These are phyloP conservation scores for Ceratobasidium sp. DNA, from an alignment of 1,284 basidiomycete species.

Conservation along the genomic window DNA sequence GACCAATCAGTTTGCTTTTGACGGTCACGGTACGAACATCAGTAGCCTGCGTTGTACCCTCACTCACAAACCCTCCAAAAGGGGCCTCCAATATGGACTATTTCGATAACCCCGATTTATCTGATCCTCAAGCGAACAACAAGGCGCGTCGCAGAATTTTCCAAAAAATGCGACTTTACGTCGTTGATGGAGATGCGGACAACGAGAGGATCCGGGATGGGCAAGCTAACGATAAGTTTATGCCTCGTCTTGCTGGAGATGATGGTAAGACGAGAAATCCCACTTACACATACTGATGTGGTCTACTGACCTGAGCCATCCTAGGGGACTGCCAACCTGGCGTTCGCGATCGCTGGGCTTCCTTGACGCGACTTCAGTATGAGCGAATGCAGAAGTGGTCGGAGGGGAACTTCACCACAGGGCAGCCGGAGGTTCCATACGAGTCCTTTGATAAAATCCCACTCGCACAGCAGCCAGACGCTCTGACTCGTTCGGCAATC, in stretches of 20 bases:
- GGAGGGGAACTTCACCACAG: slow-evolving; percentile 44
- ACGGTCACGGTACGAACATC: slow-evolving; percentile 42
- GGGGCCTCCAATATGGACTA: slow-evolving; percentile 39
- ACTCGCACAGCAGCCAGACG: slow-evolving; percentile 42
- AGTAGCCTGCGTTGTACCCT: background rate
- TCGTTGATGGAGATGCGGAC: slow-evolving; percentile 32
- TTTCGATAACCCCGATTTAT: slow-evolving; percentile 3
- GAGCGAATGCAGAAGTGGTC: slow-evolving; percentile 48
- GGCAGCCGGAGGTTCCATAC: slow-evolving; percentile 2
- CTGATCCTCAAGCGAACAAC: slow-evolving; percentile 3
- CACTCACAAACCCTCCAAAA: slow-evolving; percentile 34
- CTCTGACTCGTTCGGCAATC: slow-evolving; percentile 46
- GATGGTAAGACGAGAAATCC: slow-evolving; percentile 34
- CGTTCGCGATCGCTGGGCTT: slow-evolving; percentile 41
- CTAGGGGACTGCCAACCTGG: background rate
- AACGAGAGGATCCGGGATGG: slow-evolving; percentile 10
- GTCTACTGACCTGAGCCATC: background rate
- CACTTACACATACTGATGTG: slow-evolving; percentile 31
- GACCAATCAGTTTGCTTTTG: slow-evolving; percentile 44
- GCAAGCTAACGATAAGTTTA: slow-evolving; percentile 43
- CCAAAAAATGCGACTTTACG: slow-evolving; percentile 41
- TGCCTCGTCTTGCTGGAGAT: slow-evolving; percentile 50
- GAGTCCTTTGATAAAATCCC: slow-evolving; percentile 40
- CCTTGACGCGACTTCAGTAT: slow-evolving; percentile 49
- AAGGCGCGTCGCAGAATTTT: slow-evolving; percentile 42